A percentile compares a stretch with the other conserved stretches of the same genome.
Evolutionary conservation across 2,329 filamentous ascomycete genomes (phyloP).

Genomic region (Shiraia sp.): DNA sequence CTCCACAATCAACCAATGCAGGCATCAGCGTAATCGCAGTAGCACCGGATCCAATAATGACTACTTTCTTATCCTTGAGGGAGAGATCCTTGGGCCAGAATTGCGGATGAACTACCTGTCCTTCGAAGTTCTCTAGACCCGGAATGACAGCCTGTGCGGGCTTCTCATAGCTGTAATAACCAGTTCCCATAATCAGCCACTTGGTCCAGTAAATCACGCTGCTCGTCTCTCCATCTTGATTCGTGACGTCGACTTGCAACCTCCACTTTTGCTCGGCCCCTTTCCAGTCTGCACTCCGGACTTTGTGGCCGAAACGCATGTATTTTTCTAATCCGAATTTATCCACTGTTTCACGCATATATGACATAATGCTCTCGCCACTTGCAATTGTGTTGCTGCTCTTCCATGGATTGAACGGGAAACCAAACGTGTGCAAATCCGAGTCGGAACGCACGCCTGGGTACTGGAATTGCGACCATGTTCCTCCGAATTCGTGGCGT

Average conservation of each 20-base stretch:
- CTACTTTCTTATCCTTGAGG: conserved; percentile 67
- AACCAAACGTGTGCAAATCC: conserved; percentile 58
- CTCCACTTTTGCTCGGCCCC: conserved; percentile 55
- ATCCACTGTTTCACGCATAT: conserved; percentile 49
- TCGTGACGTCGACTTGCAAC: conserved; percentile 30
- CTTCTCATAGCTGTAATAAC: conserved; percentile 74
- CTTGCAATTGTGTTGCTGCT: conserved; percentile 52
- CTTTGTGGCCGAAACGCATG: conserved; percentile 50
- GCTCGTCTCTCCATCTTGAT: conserved; percentile 32
- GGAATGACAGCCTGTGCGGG: conserved; percentile 66
- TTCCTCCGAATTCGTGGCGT: conserved; percentile 70
- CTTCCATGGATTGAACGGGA: conserved; percentile 71
- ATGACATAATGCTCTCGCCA: conserved; percentile 49
- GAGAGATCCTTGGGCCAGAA: conserved; percentile 75
- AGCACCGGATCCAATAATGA: conserved; percentile 77
- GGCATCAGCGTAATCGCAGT: conserved; percentile 80
- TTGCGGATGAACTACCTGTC: conserved; percentile 68
- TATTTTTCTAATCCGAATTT: conserved; percentile 53
- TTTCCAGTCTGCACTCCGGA: conserved; percentile 48
- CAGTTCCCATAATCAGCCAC: conserved; percentile 64
- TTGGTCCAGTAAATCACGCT: conserved; percentile 44
- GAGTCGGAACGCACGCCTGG: conserved; percentile 65
- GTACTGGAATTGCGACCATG: conserved; percentile 78
- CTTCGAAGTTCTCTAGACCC: conserved; percentile 67
- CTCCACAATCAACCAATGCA: conserved; percentile 65